Evolutionary conservation across 768 basidiomycete genomes (phyloP), one percentile per base, ranked within the genome.

Genomic region (Pulveroboletus sp.): DNA sequence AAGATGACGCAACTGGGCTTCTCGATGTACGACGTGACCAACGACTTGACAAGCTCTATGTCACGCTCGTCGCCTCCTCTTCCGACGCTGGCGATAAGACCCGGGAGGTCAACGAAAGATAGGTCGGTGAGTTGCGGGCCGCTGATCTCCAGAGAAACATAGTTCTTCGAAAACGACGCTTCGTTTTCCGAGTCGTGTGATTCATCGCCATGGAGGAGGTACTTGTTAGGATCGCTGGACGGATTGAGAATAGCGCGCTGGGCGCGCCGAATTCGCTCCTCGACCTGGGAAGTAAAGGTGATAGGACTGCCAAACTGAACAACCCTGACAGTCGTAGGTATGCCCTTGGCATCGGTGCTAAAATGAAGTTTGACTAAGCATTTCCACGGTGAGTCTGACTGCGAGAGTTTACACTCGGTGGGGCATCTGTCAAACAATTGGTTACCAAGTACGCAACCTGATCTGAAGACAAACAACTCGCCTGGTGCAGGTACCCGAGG

Each of bases 401-500:
- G 65, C 0, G 76, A 71, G 0, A 84, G 69, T 13, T 77, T 74
- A 52, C 79, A 81, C 49, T 84, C 82, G 0, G 78, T 82, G 0
- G 81, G 79, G 46, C 80, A 83, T 8, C 80, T 82, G 47, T 33
- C 3, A 21, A 8, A 10, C 19, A 14, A n/a, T n/a, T 50, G 3
- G n/a, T n/a, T n/a, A n/a, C n/a, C n/a, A n/a, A 50, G 31, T 3
- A 41, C 19, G 20, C 1, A 19, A 14, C 9, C 3, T 1, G 14
- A 17, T 11, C 3, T 6, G 8, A 20, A 33, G 16, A 33, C 2
- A n/a, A 4, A 10, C 2, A 24, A 55, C 52, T 33, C 51, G 82
- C 87, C 87, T 74, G 1, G 87, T 90, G 51, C 86, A 87, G 0
- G 86, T 87, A 0, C 86, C 86, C n/a, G 79, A 71, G 0, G 81